Conservation (phyloP, 1,139 yeast genomes). For the Petasospora rhodanensis region DNA sequence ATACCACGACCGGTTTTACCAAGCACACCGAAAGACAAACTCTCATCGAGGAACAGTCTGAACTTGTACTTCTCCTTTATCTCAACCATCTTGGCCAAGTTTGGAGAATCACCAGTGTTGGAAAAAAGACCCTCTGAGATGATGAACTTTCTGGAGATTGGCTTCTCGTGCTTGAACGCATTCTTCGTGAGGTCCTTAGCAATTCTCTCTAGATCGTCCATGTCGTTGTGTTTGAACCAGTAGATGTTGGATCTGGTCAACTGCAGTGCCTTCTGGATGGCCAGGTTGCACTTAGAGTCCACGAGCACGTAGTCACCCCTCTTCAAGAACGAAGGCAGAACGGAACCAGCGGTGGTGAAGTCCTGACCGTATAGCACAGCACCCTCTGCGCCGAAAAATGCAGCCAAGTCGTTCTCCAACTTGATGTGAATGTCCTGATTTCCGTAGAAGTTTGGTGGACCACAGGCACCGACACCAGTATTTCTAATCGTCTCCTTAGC, state of each 20-base stretch:
- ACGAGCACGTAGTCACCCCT: constrained; percentile 93
- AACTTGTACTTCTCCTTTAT: constrained; percentile 80
- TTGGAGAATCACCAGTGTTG: constrained; percentile 76
- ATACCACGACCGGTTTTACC: constrained; percentile 87
- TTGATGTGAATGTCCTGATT: constrained; percentile 88
- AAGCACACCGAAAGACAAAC: constrained; percentile 78
- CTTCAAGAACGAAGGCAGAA: constrained; percentile 91
- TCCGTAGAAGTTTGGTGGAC: constrained; percentile 97
- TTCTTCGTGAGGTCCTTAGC: constrained; percentile 59
- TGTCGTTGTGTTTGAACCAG: constrained; percentile 86
- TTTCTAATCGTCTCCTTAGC: constrained; percentile 57
- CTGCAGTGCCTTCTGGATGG: constrained; percentile 83
- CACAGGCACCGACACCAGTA: constrained; percentile 97
- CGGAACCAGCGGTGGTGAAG: constrained; percentile 87
- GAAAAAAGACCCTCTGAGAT: constrained; percentile 88
- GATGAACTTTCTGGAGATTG: constrained; percentile 81
- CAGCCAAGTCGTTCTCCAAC: constrained; percentile 71
- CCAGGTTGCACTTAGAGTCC: constrained; percentile 72
- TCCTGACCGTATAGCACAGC: constrained; percentile 93
- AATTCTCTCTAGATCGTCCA: constrained; percentile 72
- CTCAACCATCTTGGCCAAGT: constrained; percentile 63
- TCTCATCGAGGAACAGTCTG: constrained; percentile 82
- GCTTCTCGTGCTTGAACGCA: constrained; percentile 58
- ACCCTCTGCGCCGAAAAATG: constrained; percentile 69
- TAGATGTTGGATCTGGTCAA: constrained; percentile 81